Conservation (phyloP, 192 early-diverging fungal species). For the Allomyces macrogynus region DNA sequence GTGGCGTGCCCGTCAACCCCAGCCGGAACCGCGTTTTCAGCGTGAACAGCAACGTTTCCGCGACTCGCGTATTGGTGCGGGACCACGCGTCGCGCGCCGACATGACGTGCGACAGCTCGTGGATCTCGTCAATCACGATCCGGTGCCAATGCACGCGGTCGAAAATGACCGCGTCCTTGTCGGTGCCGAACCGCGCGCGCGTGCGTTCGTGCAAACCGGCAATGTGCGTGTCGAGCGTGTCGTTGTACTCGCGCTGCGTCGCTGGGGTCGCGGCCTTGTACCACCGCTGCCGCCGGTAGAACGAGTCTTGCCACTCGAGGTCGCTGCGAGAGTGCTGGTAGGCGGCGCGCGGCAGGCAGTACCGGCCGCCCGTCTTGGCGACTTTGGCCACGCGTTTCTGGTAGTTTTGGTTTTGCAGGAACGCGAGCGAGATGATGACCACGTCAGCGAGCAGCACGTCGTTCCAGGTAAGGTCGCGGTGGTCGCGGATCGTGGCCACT, state of each 20-base stretch:
- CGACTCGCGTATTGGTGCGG: background rate
- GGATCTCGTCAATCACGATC: background rate
- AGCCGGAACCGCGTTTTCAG: background rate
- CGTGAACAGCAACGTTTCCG: background rate
- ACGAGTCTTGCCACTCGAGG: too few species aligned
- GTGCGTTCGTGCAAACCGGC: background rate
- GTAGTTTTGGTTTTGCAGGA: background rate
- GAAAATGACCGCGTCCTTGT: background rate
- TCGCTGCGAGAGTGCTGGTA: too few species aligned
- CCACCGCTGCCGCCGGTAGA: too few species aligned
- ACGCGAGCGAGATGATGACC: background rate
- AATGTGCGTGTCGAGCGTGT: background rate
- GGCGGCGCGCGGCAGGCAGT: too few species aligned
- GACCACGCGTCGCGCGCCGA: background rate
- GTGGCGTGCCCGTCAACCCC: background rate
- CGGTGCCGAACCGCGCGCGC: background rate
- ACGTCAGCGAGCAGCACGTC: background rate
- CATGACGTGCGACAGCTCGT: background rate
- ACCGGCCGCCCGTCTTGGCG: background rate
- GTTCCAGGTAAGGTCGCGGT: background rate
- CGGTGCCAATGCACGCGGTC: background rate
- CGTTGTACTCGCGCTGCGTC: background rate
- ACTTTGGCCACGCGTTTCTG: background rate
- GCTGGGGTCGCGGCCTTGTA: too few species aligned
- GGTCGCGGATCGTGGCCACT: background rate